Conservation (phyloP, 1,284 basidiomycete genomes). For the Leccinum subfulvum region DNA sequence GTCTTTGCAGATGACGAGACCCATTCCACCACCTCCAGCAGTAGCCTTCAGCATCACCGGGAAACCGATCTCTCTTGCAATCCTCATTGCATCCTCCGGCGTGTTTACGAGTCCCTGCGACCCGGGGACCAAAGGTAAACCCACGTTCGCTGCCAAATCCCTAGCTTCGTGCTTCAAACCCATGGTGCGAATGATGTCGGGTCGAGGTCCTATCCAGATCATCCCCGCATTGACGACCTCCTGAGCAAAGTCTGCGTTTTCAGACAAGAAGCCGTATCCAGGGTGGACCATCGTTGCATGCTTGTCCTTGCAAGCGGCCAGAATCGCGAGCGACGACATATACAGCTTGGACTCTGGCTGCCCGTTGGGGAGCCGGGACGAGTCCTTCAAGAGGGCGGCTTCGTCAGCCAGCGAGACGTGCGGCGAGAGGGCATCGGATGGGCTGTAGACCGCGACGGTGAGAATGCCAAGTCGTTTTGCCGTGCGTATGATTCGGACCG, state of each 20-base stretch:
- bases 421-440: slow-evolving; percentile 49
- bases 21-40: slow-evolving; percentile 73
- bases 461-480: slow-evolving; percentile 46
- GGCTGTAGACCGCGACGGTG: slow-evolving; percentile 56
- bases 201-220: slow-evolving; percentile 59
- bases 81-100: slow-evolving; percentile 43
- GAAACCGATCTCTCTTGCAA: slow-evolving; percentile 49
- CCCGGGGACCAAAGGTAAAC: slow-evolving; percentile 58
- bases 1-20: slow-evolving; percentile 55
- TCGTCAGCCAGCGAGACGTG: slow-evolving; percentile 56
- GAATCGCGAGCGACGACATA: slow-evolving; percentile 40
- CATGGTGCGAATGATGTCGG: slow-evolving; percentile 53
- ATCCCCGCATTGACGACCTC: slow-evolving; percentile 50
- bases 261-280: slow-evolving; percentile 69
- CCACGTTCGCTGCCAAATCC: slow-evolving; percentile 46
- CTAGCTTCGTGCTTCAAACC: slow-evolving; percentile 66
- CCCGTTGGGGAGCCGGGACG: slow-evolving; percentile 13
- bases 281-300: slow-evolving; percentile 59
- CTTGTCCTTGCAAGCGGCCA: slow-evolving; percentile 45
- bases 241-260: slow-evolving; percentile 59
- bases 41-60: slow-evolving; percentile 72
- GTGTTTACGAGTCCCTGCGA: slow-evolving; percentile 46
- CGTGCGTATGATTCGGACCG: slow-evolving; percentile 55
- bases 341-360: slow-evolving; percentile 43
- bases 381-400: slow-evolving; percentile 38